phyloP scores from a whole-genome alignment of 169 alveolate genomes.

The Eimeria necatrix region DNA sequence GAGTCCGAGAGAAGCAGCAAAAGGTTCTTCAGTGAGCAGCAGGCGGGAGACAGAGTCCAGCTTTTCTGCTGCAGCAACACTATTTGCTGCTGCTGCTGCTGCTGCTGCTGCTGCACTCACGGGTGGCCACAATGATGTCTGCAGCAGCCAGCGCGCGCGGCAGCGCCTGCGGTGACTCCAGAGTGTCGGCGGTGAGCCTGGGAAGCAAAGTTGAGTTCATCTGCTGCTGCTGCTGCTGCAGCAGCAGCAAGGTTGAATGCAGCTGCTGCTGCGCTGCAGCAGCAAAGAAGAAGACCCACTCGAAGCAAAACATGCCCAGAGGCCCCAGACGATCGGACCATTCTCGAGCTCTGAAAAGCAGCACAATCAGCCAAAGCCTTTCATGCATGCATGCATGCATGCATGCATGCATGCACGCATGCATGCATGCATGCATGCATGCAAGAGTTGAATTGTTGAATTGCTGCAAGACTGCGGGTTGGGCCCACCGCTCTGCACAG shows the following conservation, averaged over 20 bases:
- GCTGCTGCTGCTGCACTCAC: neutral
- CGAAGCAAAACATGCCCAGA: neutral
- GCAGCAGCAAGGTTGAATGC: no score
- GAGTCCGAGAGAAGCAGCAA: neutral
- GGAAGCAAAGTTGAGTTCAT: no score
- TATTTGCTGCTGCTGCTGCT: neutral
- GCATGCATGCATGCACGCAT: no score
- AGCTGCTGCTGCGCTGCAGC: no score
- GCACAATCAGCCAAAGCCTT: neutral
- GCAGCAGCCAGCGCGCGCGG: neutral
- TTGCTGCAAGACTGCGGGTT: neutral
- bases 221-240: no score
- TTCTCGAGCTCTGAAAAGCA: neutral
- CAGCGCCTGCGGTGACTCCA: neutral
- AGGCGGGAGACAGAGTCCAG: neutral
- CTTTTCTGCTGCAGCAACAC: neutral
- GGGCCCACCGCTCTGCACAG: neutral
- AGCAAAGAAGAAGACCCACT: neutral
- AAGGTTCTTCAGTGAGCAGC: neutral
- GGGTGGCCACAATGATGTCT: conserved; percentile 11
- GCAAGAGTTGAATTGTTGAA: neutral
- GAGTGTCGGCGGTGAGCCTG: conserved; percentile 10
- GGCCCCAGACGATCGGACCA: neutral
- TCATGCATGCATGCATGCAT: no score
- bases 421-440: neutral